phyloP scores from a whole-genome alignment of 805 yeast genomes.

The Zygoascus ofunaensis region DNA sequence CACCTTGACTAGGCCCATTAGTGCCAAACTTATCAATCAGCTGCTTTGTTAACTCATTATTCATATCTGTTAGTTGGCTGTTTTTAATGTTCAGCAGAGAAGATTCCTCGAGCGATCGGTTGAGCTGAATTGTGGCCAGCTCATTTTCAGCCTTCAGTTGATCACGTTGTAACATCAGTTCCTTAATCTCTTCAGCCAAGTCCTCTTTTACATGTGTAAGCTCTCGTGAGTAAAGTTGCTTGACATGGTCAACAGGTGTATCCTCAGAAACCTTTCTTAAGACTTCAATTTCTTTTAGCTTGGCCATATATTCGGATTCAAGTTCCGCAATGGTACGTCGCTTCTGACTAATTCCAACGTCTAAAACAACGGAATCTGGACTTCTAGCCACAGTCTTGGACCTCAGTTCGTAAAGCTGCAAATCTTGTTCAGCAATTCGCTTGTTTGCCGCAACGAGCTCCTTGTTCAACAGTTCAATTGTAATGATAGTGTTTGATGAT shows the following conservation, averaged over 20 bases:
- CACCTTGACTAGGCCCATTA: slow-evolving; percentile 3
- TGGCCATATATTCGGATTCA: slow-evolving; percentile 26
- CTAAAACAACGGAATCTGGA: slow-evolving; percentile 7
- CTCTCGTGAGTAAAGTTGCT: slow-evolving; percentile 33
- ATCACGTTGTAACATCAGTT: slow-evolving; percentile 24
- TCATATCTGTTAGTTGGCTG: slow-evolving; percentile 31
- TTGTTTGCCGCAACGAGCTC: slow-evolving; percentile 22
- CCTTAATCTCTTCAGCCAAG: slow-evolving; percentile 39
- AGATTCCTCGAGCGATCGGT: slow-evolving; percentile 22
- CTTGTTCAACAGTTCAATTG: slow-evolving; percentile 10
- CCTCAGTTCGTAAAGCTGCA: slow-evolving; percentile 9
- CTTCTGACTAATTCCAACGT: slow-evolving; percentile 20
- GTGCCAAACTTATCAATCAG: slow-evolving; percentile 27
- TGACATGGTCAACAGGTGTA: slow-evolving; percentile 32
- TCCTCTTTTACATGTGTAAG: slow-evolving; percentile 40
- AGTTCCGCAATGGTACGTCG: slow-evolving; percentile 30
- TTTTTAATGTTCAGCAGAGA: slow-evolving; percentile 26
- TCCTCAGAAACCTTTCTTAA: slow-evolving; percentile 24
- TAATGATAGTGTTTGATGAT: not conserved
- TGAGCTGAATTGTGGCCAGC: slow-evolving; percentile 9
- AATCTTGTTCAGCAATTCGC: slow-evolving; percentile 24
- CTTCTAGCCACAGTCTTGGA: slow-evolving; percentile 1
- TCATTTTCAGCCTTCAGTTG: slow-evolving; percentile 21
- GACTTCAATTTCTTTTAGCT: slow-evolving; percentile 34
- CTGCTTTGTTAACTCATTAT: slow-evolving; percentile 29